These are phyloP conservation scores for Candida dubliniensis DNA, from an alignment of 1,139 yeast genomes.

Conservation along the genomic window DNA sequence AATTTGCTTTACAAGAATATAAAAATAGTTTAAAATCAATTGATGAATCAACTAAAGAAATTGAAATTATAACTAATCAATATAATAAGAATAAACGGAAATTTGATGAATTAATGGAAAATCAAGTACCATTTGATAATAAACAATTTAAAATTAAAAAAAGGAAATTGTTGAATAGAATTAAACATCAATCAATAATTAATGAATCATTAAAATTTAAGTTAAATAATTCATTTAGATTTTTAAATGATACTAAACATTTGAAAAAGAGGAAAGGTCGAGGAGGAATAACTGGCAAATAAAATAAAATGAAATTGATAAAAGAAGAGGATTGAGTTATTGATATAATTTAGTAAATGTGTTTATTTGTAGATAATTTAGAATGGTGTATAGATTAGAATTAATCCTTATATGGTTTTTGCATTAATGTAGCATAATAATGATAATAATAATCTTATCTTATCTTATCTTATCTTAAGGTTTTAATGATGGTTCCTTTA, in stretches of 20 bases:
- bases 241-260: constrained; percentile 42
- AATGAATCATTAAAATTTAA: constrained; percentile 29
- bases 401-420: no score
- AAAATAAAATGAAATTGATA: constrained; percentile 1
- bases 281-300: constrained; percentile 40
- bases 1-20: constrained; percentile 66
- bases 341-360: no score
- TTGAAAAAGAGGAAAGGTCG: constrained; percentile 46
- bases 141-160: constrained; percentile 22
- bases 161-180: constrained; percentile 22
- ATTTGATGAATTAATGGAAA: constrained; percentile 24
- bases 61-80: constrained; percentile 29
- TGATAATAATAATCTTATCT: no score
- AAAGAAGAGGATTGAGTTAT: no score
- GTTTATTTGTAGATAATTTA: no score
- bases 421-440: no score
- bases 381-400: no score
- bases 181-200: constrained; percentile 15
- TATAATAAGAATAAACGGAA: constrained; percentile 32
- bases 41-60: constrained; percentile 48
- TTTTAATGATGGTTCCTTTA: constrained; percentile 33
- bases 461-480: no score
- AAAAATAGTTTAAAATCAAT: constrained; percentile 59
- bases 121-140: constrained; percentile 20
- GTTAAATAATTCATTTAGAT: constrained; percentile 36